Conservation (phyloP, 768 basidiomycete genomes). For the Tulasnella sp. region DNA sequence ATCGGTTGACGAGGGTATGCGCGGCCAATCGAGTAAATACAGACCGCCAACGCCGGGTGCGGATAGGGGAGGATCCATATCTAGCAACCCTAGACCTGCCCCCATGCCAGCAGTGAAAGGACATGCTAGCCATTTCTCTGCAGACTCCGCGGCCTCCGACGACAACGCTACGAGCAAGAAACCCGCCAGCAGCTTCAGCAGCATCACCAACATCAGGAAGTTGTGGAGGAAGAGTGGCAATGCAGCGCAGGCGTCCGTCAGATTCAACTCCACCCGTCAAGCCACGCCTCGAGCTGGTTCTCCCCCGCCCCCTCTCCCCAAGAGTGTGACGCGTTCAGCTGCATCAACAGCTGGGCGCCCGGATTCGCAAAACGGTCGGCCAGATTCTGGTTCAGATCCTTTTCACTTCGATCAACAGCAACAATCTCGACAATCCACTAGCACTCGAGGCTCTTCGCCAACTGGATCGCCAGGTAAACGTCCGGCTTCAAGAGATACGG, state of each 20-base stretch:
- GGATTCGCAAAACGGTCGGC: constrained; percentile 32
- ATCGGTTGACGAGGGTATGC: not conserved
- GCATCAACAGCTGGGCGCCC: constrained; percentile 16
- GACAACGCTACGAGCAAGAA: constrained; percentile 22
- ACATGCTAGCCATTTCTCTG: constrained; percentile 59
- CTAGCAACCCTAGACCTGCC: constrained; percentile 17
- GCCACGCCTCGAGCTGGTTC: constrained; percentile 1
- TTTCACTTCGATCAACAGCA: constrained; percentile 70
- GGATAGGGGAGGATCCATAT: constrained; percentile 19
- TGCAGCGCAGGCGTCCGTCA: constrained; percentile 25
- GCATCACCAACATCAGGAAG: constrained; percentile 64
- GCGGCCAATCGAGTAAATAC: constrained; percentile 8
- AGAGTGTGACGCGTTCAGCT: not conserved
- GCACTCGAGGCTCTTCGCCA: not conserved
- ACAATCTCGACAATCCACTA: constrained; percentile 59
- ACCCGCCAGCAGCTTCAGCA: constrained; percentile 47
- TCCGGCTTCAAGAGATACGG: not conserved
- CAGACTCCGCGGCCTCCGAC: constrained; percentile 47
- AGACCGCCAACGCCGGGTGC: constrained; percentile 4
- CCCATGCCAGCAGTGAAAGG: not conserved
- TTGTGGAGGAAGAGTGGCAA: constrained; percentile 70
- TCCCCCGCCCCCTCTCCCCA: constrained; percentile 12
- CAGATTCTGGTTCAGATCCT: constrained; percentile 33
- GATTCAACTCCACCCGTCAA: constrained; percentile 4
- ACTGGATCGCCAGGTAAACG: not conserved